Percentiles rank a stretch among this genome's conserved stretches.
These are phyloP conservation scores for Cadophora sp. DNA, from an alignment of 2,329 filamentous ascomycete species.

Conservation along the genomic window DNA sequence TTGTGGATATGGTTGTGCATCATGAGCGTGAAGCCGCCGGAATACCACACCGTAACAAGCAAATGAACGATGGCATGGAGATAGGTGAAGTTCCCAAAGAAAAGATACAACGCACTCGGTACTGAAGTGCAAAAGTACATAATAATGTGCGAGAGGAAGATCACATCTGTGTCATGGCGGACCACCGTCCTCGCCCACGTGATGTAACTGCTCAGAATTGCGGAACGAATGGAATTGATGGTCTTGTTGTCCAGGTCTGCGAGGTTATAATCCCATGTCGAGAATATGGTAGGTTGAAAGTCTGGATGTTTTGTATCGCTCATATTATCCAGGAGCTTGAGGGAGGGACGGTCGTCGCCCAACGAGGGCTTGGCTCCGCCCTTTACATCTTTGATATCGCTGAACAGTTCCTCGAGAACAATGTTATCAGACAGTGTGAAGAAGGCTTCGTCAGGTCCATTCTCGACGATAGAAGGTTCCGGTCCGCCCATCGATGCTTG, in stretches of 20 bases:
- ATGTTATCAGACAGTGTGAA: conserved; percentile 21
- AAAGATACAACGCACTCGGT: conserved; percentile 71
- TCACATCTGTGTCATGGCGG: conserved; percentile 62
- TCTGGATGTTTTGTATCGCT: conserved; percentile 17
- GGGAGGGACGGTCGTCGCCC: conserved; percentile 11
- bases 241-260: conserved; percentile 28
- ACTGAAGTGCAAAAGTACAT: conserved; percentile 74
- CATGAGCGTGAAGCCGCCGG: conserved; percentile 79
- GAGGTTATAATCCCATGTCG: conserved; percentile 33
- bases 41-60: conserved; percentile 70
- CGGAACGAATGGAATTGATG: conserved; percentile 17
- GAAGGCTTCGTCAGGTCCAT: conserved; percentile 19
- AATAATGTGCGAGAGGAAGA: conserved; percentile 79
- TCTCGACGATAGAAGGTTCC: conserved; percentile 17
- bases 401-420: conserved; percentile 20
- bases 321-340: conserved; percentile 17
- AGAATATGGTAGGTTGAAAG: conserved; percentile 38
- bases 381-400: conserved; percentile 17
- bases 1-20: conserved; percentile 87
- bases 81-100: conserved; percentile 66
- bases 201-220: conserved; percentile 30
- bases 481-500: not conserved
- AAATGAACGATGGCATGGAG: conserved; percentile 71
- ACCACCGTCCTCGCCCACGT: conserved; percentile 35
- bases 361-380: conserved; percentile 5